Evolutionary conservation across 2,329 filamentous ascomycete species (phyloP).

Genomic region (Pyricularia pennisetigena): DNA sequence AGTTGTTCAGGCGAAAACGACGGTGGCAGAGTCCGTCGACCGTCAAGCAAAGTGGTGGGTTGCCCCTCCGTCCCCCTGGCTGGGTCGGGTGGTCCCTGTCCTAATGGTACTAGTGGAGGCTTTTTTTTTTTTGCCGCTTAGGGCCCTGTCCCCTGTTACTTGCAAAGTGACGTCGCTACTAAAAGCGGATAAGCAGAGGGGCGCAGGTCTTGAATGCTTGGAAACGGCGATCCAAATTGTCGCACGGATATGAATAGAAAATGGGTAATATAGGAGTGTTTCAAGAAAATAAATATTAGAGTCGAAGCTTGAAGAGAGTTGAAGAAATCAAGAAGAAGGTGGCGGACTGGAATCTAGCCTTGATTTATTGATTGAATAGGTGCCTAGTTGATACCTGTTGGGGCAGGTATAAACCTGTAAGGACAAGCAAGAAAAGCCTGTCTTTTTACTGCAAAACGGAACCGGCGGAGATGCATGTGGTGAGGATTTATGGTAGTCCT

Average conservation of each 20-base stretch:
- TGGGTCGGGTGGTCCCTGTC: not conserved
- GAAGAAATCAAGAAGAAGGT: not conserved
- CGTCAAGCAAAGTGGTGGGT: not conserved
- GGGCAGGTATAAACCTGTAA: not conserved
- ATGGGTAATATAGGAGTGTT: not conserved
- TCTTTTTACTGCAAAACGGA: not conserved
- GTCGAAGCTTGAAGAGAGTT: not conserved
- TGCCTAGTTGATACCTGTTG: not conserved
- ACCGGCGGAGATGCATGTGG: not conserved
- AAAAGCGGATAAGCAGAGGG: not conserved
- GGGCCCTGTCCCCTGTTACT: not conserved
- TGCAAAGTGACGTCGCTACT: not conserved
- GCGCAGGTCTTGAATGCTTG: not conserved
- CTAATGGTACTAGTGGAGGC: not conserved
- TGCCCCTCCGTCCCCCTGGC: not conserved
- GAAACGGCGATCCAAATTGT: conserved; percentile 1
- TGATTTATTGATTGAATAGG: not conserved
- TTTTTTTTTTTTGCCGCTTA: not conserved
- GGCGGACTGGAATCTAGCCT: not conserved
- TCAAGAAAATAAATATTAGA: not conserved
- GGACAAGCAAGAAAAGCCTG: not conserved
- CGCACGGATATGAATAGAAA: conserved; percentile 1
- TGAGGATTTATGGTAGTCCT: not conserved
- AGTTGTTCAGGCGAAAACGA: not conserved
- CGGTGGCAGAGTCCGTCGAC: not conserved